These are phyloP conservation scores for Podaxis pistillaris DNA, from an alignment of 768 basidiomycete genomes.

Conservation along the genomic window DNA sequence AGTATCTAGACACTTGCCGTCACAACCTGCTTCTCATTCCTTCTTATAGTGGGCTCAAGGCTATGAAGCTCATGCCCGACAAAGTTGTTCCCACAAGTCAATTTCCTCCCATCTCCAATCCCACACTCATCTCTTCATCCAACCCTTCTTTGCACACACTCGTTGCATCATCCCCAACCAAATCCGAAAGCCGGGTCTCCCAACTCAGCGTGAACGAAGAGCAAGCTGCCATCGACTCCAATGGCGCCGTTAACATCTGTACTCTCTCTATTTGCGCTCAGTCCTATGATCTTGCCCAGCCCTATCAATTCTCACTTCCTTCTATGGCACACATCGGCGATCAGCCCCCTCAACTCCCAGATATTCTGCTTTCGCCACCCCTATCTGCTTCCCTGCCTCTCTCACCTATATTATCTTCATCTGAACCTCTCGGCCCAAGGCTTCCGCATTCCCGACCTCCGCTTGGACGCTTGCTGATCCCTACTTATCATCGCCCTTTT, in stretches of 20 bases:
- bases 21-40: too few relatives aligned
- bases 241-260: too few relatives aligned
- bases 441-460: neutral
- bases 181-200: neutral
- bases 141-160: neutral
- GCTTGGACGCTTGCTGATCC: neutral
- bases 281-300: neutral
- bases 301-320: neutral
- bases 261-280: constrained; percentile 17
- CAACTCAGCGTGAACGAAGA: neutral
- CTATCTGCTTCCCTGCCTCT: neutral
- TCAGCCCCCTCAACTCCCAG: neutral
- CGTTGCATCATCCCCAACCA: neutral
- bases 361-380: neutral
- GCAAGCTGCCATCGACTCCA: too few relatives aligned
- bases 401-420: neutral
- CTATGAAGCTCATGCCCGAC: neutral
- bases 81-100: neutral
- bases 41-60: too few relatives aligned
- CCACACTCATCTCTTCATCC: neutral
- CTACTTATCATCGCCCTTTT: constrained; percentile 3
- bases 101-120: neutral
- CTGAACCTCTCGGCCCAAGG: neutral
- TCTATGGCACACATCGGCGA: neutral
- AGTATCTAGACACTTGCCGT: too few relatives aligned